Evolutionary conservation across 2,329 filamentous ascomycete genomes (phyloP).

Genomic region (Waltergamsia citrina): DNA sequence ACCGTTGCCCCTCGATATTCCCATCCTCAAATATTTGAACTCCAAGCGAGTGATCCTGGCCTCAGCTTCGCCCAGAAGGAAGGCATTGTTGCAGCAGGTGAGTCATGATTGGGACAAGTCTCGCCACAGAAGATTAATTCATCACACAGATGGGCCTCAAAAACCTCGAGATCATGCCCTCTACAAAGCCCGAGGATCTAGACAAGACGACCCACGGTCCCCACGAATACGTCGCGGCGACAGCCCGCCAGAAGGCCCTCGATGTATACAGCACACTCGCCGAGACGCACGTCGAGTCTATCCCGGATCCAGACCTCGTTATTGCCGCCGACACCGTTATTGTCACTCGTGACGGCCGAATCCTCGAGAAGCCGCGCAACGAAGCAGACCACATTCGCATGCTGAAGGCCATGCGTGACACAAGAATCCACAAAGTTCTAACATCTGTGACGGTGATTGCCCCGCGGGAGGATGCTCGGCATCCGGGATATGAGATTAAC

Average conservation of each 20-base stretch:
- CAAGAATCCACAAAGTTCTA: slow-evolving; percentile 68
- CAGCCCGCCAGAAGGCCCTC: slow-evolving; percentile 74
- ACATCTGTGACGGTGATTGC: slow-evolving; percentile 80
- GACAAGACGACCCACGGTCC: slow-evolving; percentile 66
- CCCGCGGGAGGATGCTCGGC: slow-evolving; percentile 67
- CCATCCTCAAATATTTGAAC: slow-evolving; percentile 67
- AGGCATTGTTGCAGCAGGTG: slow-evolving; percentile 69
- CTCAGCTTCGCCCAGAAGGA: slow-evolving; percentile 77
- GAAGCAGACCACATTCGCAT: slow-evolving; percentile 77
- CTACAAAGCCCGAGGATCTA: slow-evolving; percentile 75
- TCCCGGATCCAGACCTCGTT: slow-evolving; percentile 69
- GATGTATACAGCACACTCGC: slow-evolving; percentile 52
- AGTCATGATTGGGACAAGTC: neutral
- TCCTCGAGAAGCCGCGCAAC: slow-evolving; percentile 83
- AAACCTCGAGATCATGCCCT: slow-evolving; percentile 77
- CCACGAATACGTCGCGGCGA: slow-evolving; percentile 84
- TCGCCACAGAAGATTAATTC: neutral
- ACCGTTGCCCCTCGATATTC: slow-evolving; percentile 65
- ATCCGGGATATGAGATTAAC: slow-evolving; percentile 79
- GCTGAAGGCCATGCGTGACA: slow-evolving; percentile 74
- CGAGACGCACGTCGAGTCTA: slow-evolving; percentile 29
- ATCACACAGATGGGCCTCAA: slow-evolving; percentile 65
- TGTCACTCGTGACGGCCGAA: slow-evolving; percentile 61
- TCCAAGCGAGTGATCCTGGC: slow-evolving; percentile 80
- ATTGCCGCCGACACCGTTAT: slow-evolving; percentile 90